These are phyloP conservation scores for Onygenales sp. DNA, from an alignment of 2,329 filamentous ascomycete genomes.

Conservation along the genomic window DNA sequence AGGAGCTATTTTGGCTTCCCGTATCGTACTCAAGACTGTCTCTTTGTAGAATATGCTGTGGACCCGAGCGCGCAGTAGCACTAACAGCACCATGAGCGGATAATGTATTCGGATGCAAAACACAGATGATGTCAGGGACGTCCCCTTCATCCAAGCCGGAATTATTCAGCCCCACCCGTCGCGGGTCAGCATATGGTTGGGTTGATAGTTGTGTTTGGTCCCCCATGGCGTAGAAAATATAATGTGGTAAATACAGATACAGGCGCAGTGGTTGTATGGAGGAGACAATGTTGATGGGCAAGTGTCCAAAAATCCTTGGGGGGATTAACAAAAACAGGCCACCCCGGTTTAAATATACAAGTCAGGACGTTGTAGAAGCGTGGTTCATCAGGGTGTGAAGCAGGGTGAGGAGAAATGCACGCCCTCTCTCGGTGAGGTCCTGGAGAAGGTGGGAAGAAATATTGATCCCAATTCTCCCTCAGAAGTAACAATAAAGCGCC, in stretches of 20 bases:
- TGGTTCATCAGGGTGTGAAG: not conserved
- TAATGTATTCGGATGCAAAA: conserved; percentile 70
- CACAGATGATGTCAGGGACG: conserved; percentile 78
- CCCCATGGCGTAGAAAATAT: conserved; percentile 14
- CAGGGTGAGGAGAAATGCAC: not conserved
- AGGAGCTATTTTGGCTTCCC: conserved; percentile 16
- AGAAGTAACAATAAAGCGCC: not conserved
- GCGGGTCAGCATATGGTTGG: conserved; percentile 71
- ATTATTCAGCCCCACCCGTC: conserved; percentile 67
- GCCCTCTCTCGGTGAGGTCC: not conserved
- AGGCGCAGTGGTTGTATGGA: too few relatives aligned
- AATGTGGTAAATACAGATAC: not conserved
- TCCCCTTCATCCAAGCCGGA: conserved; percentile 76
- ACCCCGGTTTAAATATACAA: not conserved
- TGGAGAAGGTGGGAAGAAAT: not conserved
- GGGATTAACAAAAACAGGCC: not conserved
- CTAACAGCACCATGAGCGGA: conserved; percentile 63
- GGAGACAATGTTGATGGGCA: too few relatives aligned
- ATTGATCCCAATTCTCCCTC: not conserved
- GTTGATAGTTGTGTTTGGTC: conserved; percentile 56
- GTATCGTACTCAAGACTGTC: conserved; percentile 35
- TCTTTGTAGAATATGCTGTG: conserved; percentile 53
- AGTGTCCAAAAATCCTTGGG: too few relatives aligned
- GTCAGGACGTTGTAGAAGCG: not conserved
- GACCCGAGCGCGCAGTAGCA: conserved; percentile 41